These are phyloP conservation scores for Linderniella brevidens DNA, from an alignment of 257 asterid species.

Conservation along the genomic window DNA sequence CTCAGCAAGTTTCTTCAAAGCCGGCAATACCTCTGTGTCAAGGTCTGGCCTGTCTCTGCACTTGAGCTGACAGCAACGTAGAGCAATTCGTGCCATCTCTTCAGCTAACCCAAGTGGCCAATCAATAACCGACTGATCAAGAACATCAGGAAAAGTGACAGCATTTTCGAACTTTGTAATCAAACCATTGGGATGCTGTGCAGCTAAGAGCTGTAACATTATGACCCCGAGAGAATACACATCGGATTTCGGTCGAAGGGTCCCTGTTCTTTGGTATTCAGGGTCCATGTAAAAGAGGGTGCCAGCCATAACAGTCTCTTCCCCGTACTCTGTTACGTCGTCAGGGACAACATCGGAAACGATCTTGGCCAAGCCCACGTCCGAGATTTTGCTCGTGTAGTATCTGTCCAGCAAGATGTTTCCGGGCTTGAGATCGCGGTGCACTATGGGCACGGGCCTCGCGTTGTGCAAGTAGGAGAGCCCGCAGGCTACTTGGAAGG, in stretches of 20 bases:
- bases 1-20: constrained; percentile 42
- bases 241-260: too few species aligned
- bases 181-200: constrained; percentile 44
- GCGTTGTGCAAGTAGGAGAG: constrained; percentile 76
- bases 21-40: constrained; percentile 59
- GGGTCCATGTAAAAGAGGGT: constrained; percentile 59
- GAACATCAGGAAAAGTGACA: constrained; percentile 26
- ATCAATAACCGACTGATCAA: constrained; percentile 42
- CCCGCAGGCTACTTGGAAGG: constrained; percentile 77
- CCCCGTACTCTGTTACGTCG: constrained; percentile 48
- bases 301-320: constrained; percentile 69
- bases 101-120: constrained; percentile 66
- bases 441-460: constrained; percentile 69
- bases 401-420: constrained; percentile 61
- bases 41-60: constrained; percentile 94
- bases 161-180: constrained; percentile 58
- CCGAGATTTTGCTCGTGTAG: constrained; percentile 60
- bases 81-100: constrained; percentile 44
- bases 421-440: constrained; percentile 85
- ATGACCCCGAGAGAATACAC: constrained; percentile 71
- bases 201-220: constrained; percentile 57
- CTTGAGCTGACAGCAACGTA: constrained; percentile 53
- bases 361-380: constrained; percentile 74
- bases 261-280: too few species aligned
- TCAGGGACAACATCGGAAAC: constrained; percentile 59